Percentiles rank a stretch among this genome's conserved stretches.
Conservation (phyloP, 306 rosid species). For the Sesbania bispinosa region DNA sequence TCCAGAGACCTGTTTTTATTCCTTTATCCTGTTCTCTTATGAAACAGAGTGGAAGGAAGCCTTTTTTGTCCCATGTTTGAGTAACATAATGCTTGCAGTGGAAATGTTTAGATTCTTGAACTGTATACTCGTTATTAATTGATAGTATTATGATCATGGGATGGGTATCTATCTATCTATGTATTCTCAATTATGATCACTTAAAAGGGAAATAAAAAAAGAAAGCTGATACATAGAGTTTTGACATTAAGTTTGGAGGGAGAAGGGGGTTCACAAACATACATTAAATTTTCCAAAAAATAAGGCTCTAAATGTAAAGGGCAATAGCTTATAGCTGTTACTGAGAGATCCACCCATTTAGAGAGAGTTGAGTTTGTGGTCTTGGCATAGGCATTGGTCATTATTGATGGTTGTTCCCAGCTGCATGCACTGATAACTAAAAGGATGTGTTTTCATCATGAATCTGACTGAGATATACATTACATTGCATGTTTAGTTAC, state of each 20-base stretch:
- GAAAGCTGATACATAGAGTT: background rate
- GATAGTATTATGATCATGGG: background rate
- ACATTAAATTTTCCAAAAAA: no score
- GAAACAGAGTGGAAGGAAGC: no score
- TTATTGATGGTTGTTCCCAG: slow-evolving; percentile 16
- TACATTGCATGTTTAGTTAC: slow-evolving; percentile 59
- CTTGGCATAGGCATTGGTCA: slow-evolving; percentile 19
- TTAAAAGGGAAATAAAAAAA: background rate
- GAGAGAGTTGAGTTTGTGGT: slow-evolving; percentile 31
- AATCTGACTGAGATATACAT: slow-evolving; percentile 17
- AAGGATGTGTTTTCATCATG: background rate
- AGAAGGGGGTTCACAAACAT: background rate
- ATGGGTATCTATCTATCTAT: no score
- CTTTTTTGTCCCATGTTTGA: background rate
- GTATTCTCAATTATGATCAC: no score
- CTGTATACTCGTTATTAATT: background rate
- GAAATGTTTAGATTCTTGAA: background rate
- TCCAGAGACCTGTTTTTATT: background rate
- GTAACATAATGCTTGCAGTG: background rate
- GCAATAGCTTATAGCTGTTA: no score
- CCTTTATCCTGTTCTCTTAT: background rate
- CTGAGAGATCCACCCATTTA: no score
- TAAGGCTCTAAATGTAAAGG: no score
- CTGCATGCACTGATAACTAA: slow-evolving; percentile 4
- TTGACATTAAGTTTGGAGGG: background rate